Evolutionary conservation across 805 yeast species (phyloP), one percentile per base, ranked within the genome.

Genomic region (Barnettozyma sucrosica): DNA sequence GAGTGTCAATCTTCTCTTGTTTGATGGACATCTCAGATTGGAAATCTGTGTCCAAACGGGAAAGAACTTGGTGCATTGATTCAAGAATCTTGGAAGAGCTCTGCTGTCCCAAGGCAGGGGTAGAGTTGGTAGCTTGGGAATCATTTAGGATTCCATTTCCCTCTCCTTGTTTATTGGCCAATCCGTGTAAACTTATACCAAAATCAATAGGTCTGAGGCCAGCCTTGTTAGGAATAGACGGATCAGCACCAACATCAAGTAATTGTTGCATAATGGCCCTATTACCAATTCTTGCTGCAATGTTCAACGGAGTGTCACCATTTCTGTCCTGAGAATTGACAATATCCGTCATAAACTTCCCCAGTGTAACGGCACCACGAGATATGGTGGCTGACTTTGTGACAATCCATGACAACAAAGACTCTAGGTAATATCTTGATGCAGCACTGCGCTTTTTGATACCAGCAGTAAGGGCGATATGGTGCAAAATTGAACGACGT

Each of bases 271-370:
- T 90, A 47, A 93, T 77, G 40, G 85, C 81, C 41, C 81, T 79
- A 62, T 87, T 85, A 8, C 95, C 95, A 23, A 93, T 79, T 56
- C 95, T 77, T 0, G 97, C 93, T 0, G 95, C 95, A 47, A 93
- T 86, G 61, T 90, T 95, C 51, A 93, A 71, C 42, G 97, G 90
- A 0, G 99, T 93, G 63, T 93, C 97, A 23, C 99, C 99, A 58
- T 90, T 90, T 46, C 80, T 72, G 67, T 93, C 99, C 53, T 84
- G 87, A n/a, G 85, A 85, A 62, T 93, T 92, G 45, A 92, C 83
- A 56, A 93, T 77, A 42, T 81, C 79, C 16, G 76, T 70, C 70
- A 84, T 81, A 54, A 84, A 79, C 59, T 75, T 70, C 10, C 77
- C 75, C 23, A 85, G 67, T 36, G 78, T 69, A 42, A 77, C 65